Percentiles rank a stretch among this genome's conserved stretches.
Evolutionary conservation across 2,329 filamentous ascomycete genomes (phyloP).

Genomic region (Cryphonectria radicalis): DNA sequence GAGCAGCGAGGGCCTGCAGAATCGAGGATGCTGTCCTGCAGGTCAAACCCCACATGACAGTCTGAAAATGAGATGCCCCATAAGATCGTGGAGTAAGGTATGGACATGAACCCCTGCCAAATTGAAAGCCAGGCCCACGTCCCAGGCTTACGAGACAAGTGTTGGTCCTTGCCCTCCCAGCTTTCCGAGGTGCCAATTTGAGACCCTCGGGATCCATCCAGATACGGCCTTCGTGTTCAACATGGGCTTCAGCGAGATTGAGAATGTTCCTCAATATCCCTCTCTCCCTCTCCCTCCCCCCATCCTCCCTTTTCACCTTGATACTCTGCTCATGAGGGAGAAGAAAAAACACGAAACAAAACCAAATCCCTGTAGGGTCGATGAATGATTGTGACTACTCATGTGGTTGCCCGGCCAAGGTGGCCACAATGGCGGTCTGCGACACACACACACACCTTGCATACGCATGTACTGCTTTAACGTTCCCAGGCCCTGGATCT

Average conservation of each 20-base stretch:
- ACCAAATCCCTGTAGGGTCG: neutral
- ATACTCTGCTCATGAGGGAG: too few relatives aligned
- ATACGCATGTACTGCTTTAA: slow-evolving; percentile 12
- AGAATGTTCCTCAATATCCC: neutral
- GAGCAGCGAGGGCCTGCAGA: neutral
- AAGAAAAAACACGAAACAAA: neutral
- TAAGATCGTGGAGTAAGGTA: slow-evolving; percentile 17
- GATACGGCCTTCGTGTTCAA: slow-evolving; percentile 12
- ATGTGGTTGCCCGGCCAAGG: slow-evolving; percentile 17
- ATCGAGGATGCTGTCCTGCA: neutral
- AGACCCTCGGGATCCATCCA: slow-evolving; percentile 17
- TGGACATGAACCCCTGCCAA: slow-evolving; percentile 15
- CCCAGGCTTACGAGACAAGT: slow-evolving; percentile 19
- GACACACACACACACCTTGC: slow-evolving; percentile 2
- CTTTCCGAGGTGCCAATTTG: slow-evolving; percentile 28
- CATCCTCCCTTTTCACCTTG: neutral
- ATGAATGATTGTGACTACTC: neutral
- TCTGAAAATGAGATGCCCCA: slow-evolving; percentile 22
- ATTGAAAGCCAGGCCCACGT: slow-evolving; percentile 14
- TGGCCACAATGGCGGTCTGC: slow-evolving; percentile 22
- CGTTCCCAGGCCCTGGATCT: slow-evolving; percentile 6
- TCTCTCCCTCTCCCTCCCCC: neutral
- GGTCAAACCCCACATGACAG: slow-evolving; percentile 10
- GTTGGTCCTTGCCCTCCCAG: slow-evolving; percentile 28
- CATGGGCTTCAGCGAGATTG: slow-evolving; percentile 10